Evolutionary conservation across 2,329 filamentous ascomycete genomes (phyloP).

Genomic region (Penicillium hordei): DNA sequence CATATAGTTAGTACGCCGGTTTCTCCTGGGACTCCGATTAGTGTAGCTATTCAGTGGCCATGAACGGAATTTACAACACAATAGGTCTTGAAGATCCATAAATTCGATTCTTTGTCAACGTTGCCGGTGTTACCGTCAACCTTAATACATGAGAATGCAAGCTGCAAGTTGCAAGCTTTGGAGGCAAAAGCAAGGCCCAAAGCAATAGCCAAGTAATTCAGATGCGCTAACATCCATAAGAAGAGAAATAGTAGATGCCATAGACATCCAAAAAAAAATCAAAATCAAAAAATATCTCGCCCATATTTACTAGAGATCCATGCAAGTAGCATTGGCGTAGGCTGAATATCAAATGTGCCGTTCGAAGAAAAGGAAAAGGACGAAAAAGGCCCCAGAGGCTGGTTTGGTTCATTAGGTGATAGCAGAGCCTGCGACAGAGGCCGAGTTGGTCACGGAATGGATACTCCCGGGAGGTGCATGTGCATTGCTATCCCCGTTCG

Average conservation of each 20-base stretch:
- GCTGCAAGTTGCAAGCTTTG: background rate
- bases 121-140: background rate
- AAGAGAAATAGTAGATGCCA: background rate
- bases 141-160: conserved; percentile 7
- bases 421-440: conserved; percentile 26
- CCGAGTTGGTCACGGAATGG: conserved; percentile 33
- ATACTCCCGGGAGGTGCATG: conserved; percentile 30
- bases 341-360: conserved; percentile 1
- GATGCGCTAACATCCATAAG: background rate
- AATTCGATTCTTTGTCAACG: background rate
- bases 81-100: background rate
- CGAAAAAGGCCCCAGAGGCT: background rate
- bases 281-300: background rate
- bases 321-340: background rate
- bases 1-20: background rate
- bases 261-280: background rate
- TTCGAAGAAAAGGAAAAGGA: background rate
- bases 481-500: conserved; percentile 25
- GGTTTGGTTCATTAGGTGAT: conserved; percentile 7
- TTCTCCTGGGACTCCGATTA: background rate
- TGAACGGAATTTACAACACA: background rate
- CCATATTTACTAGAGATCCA: conserved; percentile 9
- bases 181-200: background rate
- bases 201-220: background rate
- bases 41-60: background rate